Evolutionary conservation across 31 red algal species (phyloP), one percentile per base, ranked within the genome.

Genomic region (Bonnemaisonia californica): DNA sequence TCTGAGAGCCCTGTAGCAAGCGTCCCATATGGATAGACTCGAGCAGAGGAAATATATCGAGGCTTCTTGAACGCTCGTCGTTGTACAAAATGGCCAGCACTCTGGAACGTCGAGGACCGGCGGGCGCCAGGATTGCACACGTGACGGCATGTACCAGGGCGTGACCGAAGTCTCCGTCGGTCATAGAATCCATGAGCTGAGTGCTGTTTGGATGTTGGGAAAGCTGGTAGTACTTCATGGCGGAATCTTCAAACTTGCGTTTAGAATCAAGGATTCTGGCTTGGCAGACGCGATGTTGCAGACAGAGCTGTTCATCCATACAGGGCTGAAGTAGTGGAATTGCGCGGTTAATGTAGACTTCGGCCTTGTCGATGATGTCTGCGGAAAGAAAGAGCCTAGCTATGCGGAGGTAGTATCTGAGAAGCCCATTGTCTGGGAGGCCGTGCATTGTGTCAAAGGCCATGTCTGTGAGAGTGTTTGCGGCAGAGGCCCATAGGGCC

Each of bases 91-190:
- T 79, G 16, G 94, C 74, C 56, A 97, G 61, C 26, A 97, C 69
- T 24, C 90, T 59, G 30, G 94, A 97, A 31, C 94, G 94, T 11
- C 90, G 94, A 26, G 89, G 89, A 2, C 94, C 94, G 1, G 94
- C 94, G 1, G 94, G 94, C 19, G 94, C 89, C 29, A 93, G 68
- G 47, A 97, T 89, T 18, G 88, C 89, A 64, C 94, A 96, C 61
- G 77, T 87, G 26, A 96, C 83, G 35, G 94, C 94, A 54, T 84
- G 81, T 28, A 84, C 65, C 19, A 94, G 74, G 28, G 91, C 84
- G 22, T 81, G 73, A 35, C 41, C 54, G 12, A 57, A 68, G 11
- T 82, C 69, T 21, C 41, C 61, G 18, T 87, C 79, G 33, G 79
- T 66, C 71, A 89, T 84, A 27, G 76, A 55, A 47, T 72, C 68